Percentiles rank a stretch among this genome's conserved stretches.
These are phyloP conservation scores for Neonectria sp. DNA, from an alignment of 2,329 filamentous ascomycete species.

Conservation along the genomic window DNA sequence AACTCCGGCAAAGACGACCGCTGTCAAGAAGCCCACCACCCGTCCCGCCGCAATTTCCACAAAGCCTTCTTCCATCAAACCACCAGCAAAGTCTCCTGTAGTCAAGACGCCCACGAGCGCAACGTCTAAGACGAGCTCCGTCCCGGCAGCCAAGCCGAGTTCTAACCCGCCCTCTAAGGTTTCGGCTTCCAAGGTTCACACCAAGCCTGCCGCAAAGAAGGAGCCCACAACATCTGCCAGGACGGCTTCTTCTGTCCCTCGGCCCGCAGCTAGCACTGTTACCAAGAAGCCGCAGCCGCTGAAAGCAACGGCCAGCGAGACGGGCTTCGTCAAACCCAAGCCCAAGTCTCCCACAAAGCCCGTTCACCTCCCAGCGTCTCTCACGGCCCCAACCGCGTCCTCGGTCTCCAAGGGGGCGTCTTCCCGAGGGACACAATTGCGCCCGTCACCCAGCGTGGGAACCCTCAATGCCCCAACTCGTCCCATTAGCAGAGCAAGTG, in stretches of 20 bases:
- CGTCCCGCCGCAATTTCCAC: slow-evolving; percentile 45
- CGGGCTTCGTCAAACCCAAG: slow-evolving; percentile 71
- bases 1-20: slow-evolving; percentile 30
- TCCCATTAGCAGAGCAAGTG: slow-evolving; percentile 63
- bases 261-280: slow-evolving; percentile 51
- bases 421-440: slow-evolving; percentile 43
- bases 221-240: slow-evolving; percentile 49
- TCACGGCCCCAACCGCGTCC: slow-evolving; percentile 79
- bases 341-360: slow-evolving; percentile 79
- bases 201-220: slow-evolving; percentile 52
- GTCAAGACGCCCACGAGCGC: slow-evolving; percentile 44
- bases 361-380: slow-evolving; percentile 74
- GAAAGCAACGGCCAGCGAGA: slow-evolving; percentile 57
- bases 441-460: slow-evolving; percentile 54
- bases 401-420: slow-evolving; percentile 72
- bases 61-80: slow-evolving; percentile 41
- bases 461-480: slow-evolving; percentile 55
- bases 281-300: slow-evolving; percentile 61
- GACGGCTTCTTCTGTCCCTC: slow-evolving; percentile 44
- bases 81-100: slow-evolving; percentile 39
- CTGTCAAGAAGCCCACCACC: slow-evolving; percentile 39
- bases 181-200: slow-evolving; percentile 44
- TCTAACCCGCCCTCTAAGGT: slow-evolving; percentile 46
- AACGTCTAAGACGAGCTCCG: slow-evolving; percentile 47
- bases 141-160: slow-evolving; percentile 37